Evolutionary conservation across 2,329 filamentous ascomycete species (phyloP).

Genomic region (Sporothrix brunneoviolacea): DNA sequence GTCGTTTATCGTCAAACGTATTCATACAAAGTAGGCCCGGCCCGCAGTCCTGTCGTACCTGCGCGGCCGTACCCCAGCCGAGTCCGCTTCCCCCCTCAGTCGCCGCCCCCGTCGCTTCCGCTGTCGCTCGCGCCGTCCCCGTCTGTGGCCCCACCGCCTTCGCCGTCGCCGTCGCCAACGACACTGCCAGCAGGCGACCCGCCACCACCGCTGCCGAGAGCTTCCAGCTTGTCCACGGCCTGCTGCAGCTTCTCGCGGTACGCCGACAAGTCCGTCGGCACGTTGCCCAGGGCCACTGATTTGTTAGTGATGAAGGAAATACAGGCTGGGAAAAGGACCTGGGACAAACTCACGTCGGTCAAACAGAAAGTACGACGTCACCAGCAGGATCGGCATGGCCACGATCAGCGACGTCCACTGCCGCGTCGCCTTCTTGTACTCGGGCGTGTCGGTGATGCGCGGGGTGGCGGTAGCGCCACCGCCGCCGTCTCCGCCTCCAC

Average conservation of each 20-base stretch:
- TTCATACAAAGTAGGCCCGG: background rate
- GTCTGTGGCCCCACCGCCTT: too few species aligned
- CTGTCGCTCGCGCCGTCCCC: background rate
- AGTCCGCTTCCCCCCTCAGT: too few species aligned
- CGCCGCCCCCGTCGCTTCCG: background rate
- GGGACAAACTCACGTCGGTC: slow-evolving; percentile 36
- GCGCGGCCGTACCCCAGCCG: too few species aligned
- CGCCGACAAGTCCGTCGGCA: slow-evolving; percentile 13
- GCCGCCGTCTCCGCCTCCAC: background rate
- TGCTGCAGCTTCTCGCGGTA: slow-evolving; percentile 17
- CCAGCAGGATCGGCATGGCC: slow-evolving; percentile 46
- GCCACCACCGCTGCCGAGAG: too few species aligned
- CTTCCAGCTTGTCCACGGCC: slow-evolving; percentile 12
- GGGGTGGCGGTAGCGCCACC: slow-evolving; percentile 11
- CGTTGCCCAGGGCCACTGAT: slow-evolving; percentile 17
- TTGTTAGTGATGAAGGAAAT: background rate
- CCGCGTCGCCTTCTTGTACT: slow-evolving; percentile 38
- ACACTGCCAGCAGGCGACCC: background rate
- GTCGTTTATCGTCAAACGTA: slow-evolving; percentile 6
- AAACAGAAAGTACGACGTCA: slow-evolving; percentile 50
- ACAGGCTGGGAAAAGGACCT: background rate
- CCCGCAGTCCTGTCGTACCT: too few species aligned
- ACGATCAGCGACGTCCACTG: slow-evolving; percentile 43
- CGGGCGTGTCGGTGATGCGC: slow-evolving; percentile 29
- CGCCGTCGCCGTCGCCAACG: background rate